Evolutionary conservation across 305 asterid species (phyloP), one percentile per base, ranked within the genome.

Genomic region (Fraxinus albicans): DNA sequence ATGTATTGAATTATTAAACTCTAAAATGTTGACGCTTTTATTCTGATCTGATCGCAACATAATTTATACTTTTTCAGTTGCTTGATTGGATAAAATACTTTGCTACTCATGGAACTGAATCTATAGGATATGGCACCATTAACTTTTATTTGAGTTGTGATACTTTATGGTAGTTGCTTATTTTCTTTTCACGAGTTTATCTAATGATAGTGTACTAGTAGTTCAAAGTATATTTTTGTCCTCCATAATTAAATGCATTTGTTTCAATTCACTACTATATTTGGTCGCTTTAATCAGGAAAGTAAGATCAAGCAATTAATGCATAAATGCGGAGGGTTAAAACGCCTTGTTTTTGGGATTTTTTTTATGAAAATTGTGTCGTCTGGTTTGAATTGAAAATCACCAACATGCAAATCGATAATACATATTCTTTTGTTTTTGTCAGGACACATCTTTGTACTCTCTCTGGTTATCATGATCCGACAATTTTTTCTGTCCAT

Each of bases 381-480:
- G 70, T 60, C 70, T 19, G 17, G 12, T 4, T 60, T 60, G 70
- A 60, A 19, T 17, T 17, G 27, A 55, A 23, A 60, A 19, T 60
- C 72, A 60, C 33, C 65, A 55, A 19, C 7, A 60, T 21, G 13
- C 31, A 21, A 17, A 42, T 79, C 80, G 77, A 87, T 21, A 70
- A 70, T 31, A 47, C 60, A 65, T 81, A 69, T 82, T 70, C 53
- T 77, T 84, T 80, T 88, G 55, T 35, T 83, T 86, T 81, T 88
- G 75, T 86, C 94, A 96, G 99, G 99, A 82, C 74, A 67, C 98
- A 91, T 82, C 79, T 92, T 55, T 88, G 93, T 80, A 90, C 97
- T 53, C 94, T 96, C 79, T 88, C 97, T 83, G 99, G 98, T 83
- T 96, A 91, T 90, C 98, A 94, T 81, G 95, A 92, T 84, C 92